Evolutionary conservation across 129 eudicot genomes (phyloP).

Genomic region (Lonicera japonica): DNA sequence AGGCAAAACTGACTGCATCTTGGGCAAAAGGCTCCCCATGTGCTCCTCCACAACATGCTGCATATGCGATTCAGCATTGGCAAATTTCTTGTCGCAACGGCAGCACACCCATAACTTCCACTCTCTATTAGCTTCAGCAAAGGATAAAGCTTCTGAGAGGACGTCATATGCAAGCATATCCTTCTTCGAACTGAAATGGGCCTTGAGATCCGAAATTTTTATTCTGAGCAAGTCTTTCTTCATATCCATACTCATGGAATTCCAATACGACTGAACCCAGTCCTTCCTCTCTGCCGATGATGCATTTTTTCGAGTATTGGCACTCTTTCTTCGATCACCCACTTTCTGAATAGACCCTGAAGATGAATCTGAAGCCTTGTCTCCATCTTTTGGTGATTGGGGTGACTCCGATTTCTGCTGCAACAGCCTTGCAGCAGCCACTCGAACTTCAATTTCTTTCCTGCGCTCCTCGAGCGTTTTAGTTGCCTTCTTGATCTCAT

Average conservation of each 20-base stretch:
- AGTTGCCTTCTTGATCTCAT: conserved; percentile 90
- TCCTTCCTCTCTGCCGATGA: conserved; percentile 67
- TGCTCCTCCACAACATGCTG: conserved; percentile 71
- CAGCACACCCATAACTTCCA: conserved; percentile 92
- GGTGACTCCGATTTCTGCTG: conserved; percentile 66
- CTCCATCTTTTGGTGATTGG: conserved; percentile 33
- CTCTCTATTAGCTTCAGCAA: conserved; percentile 41
- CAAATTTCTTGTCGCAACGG: conserved; percentile 69
- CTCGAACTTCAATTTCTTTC: conserved; percentile 88
- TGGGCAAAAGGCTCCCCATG: conserved; percentile 55
- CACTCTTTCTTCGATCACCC: conserved; percentile 63
- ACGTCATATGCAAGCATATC: conserved; percentile 53
- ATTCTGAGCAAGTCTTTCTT: conserved; percentile 62
- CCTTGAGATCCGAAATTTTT: conserved; percentile 47
- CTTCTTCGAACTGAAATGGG: conserved; percentile 59
- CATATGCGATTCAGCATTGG: conserved; percentile 45
- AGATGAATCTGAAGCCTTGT: conserved; percentile 40
- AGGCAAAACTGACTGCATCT: conserved; percentile 64
- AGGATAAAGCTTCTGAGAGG: conserved; percentile 65
- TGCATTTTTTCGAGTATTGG: conserved; percentile 45
- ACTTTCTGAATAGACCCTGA: conserved; percentile 41
- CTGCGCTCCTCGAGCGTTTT: conserved; percentile 82
- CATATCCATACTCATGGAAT: conserved; percentile 46
- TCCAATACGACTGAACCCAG: conserved; percentile 63
- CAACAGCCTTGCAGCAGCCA: conserved; percentile 79